Evolutionary conservation across 108 stramenopile genomes (phyloP), one percentile per base, ranked within the genome.

Genomic region (Nannochloropsis salina): DNA sequence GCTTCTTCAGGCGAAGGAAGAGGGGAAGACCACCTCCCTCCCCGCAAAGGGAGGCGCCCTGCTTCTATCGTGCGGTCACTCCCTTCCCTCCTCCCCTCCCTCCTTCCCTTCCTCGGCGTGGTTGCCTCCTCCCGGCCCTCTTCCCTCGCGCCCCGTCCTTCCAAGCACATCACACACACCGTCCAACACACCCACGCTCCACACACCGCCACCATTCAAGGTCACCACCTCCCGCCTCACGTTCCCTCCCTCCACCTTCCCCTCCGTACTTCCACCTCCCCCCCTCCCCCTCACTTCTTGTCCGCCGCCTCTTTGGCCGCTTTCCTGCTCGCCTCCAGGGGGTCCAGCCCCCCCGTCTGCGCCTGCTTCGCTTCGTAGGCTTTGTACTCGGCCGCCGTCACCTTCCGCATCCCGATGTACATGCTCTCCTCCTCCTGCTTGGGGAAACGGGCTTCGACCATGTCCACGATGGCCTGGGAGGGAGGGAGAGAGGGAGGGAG

Each of bases 381-480:
- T 83, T 43, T 82, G 80, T 47, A 83, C 83, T 4, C 83, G 83
- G 9, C 82, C 80, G 5, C 86, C 83, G 80, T 87, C 42, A 15
- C 86, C 86, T 45, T 87, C 2, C 61, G 61, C 61, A 74, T 74
- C 20, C 61, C 61, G n/a, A 74, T 74, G 5, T 74, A 74, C 61
- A 74, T 74, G 61, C 61, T 74, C 4, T 74, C 61, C 61, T 74
- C 61, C 61, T 74, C 61, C n/a, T 74, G 61, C 86, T 79, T 87
- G 86, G 86, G 83, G 83, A 43, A 84, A 83, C 44, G 83, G 83
- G 42, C 82, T 83, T 83, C 82, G 44, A 79, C 86, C 83, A 43
- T 42, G 80, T 82, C 41, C 82, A 82, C 42, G 82, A 42, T 42
- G 41, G 41, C 82, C 41, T 82, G 82, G 12, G 82, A 42, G 5